Evolutionary conservation across 2,329 filamentous ascomycete species (phyloP).

Genomic region (Orbilia javanica): DNA sequence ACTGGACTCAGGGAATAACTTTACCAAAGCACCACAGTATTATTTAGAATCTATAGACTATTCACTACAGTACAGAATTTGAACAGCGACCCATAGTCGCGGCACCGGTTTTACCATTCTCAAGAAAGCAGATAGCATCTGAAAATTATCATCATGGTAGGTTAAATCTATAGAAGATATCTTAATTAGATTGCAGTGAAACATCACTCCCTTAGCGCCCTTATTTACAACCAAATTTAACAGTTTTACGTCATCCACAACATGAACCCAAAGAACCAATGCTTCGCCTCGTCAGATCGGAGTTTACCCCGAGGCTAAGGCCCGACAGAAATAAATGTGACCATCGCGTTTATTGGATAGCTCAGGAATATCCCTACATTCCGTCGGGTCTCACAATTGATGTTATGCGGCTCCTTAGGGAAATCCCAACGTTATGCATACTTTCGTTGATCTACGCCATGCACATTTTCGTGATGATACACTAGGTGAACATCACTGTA

Average conservation of each 20-base stretch:
- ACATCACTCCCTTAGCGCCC: neutral
- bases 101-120: no score
- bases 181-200: neutral
- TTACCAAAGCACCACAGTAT: no score
- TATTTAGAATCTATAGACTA: no score
- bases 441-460: neutral
- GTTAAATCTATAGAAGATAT: no score
- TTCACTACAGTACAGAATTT: no score
- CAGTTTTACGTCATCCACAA: neutral
- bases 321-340: neutral
- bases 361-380: neutral
- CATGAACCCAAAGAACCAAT: neutral
- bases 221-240: neutral
- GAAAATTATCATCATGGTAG: no score
- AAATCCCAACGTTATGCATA: constrained; percentile 1
- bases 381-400: neutral
- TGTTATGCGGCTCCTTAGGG: neutral
- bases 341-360: neutral
- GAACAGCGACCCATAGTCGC: no score
- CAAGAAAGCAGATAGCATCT: no score
- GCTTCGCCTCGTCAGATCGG: neutral
- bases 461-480: neutral
- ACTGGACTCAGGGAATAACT: no score
- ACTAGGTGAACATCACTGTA: no score
- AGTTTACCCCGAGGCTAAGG: neutral